Evolutionary conservation across 345 rosid species (phyloP).

Genomic region (Orychophragmus violaceus): DNA sequence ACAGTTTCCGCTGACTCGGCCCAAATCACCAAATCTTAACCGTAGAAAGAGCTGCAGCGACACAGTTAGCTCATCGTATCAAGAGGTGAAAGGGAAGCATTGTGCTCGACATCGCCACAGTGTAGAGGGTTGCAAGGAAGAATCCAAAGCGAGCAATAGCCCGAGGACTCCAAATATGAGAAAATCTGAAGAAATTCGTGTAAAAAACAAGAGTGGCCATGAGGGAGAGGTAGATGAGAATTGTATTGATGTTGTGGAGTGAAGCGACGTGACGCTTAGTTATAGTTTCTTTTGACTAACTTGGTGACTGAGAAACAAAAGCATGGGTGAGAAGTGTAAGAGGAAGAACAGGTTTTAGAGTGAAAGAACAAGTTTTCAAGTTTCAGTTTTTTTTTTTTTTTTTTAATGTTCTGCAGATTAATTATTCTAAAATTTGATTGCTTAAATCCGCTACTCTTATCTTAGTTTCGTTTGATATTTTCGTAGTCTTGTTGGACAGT

Average conservation of each 20-base stretch:
- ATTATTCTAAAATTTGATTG: constrained; percentile 23
- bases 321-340: constrained; percentile 10
- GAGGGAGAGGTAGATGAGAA: constrained; percentile 17
- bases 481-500: constrained; percentile 7
- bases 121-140: constrained; percentile 44
- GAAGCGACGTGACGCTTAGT: not conserved
- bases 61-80: constrained; percentile 35
- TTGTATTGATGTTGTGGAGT: constrained; percentile 14
- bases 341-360: constrained; percentile 8
- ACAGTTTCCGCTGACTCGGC: constrained; percentile 81
- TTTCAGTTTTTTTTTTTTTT: not conserved
- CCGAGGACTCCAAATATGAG: constrained; percentile 18
- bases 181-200: not conserved
- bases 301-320: constrained; percentile 21
- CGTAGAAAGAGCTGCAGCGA: constrained; percentile 92
- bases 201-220: constrained; percentile 1
- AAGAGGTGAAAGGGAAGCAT: constrained; percentile 47
- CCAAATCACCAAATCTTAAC: constrained; percentile 60
- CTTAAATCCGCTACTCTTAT: not conserved
- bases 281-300: constrained; percentile 30
- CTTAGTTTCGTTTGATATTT: constrained; percentile 3
- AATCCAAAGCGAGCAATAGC: constrained; percentile 2
- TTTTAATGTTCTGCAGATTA: constrained; percentile 7
- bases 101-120: constrained; percentile 70
- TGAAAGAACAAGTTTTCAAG: not conserved